Base-by-base conservation (phyloP, 1,284 basidiomycete genomes). In the Sparassis latifolia region DNA sequence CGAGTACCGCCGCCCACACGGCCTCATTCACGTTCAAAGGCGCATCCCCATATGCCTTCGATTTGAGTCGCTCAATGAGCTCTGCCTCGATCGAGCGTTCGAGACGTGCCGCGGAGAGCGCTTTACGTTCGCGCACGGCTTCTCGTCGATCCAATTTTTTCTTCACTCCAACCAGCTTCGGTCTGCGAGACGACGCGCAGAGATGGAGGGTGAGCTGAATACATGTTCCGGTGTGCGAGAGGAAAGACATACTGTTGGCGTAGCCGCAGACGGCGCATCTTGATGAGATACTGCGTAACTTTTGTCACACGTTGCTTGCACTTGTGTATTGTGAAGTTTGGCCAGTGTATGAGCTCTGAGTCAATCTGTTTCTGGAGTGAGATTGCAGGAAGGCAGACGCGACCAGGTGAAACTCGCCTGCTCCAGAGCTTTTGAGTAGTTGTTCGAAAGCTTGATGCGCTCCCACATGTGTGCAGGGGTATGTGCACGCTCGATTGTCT, bases 271-370 rank as follows among this genome's bases (percentile, higher is more conserved):
- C 92, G 83, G 52, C 97, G 79, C 90, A 99, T 94, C 76, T 97
- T 97, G 71, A 99, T 98, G 55, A 99, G 80, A 66, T 98, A 99
- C 69, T 99, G 97, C 0, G 96, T 99, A 61, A 99, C 98, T 75
- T 98, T 99, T 12, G 97, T 99, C 38, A 97, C 79, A 47, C 97
- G 83, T 72, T 99, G 97, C 76, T 99, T 99, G 78, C 96, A 97
- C 73, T 98, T 98, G 76, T 99, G 97, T 52, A 93, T 90, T 50
- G 86, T 86, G 68, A 97, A 99, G 62, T 94, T 96, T 7, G 95
- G 95, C 97, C 97, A 99, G 69, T 98, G 94, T 43, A 94, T 80
- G 57, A 99, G 79, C 65, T 98, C 92, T 55, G 82, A 82, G 76
- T 99, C 97, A 62, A 97, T 95, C 92, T 97, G 42, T 29, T 5